Conservation (phyloP, 257 asterid species). For the Solanum paucissectum region DNA sequence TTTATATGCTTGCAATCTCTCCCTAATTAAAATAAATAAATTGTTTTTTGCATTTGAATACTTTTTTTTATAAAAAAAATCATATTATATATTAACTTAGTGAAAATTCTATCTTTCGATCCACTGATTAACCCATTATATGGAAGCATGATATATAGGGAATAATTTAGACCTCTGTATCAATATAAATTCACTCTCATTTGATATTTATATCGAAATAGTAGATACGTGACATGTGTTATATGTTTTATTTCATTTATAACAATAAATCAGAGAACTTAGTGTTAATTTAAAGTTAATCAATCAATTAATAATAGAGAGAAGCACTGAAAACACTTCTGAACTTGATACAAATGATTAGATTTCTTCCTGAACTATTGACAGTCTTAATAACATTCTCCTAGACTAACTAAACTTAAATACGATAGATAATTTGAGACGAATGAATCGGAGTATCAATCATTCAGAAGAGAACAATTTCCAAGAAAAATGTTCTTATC, state of each 20-base stretch:
- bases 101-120: background rate
- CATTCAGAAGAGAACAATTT: background rate
- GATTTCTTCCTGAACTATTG: background rate
- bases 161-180: background rate
- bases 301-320: background rate
- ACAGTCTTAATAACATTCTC: rapidly evolving
- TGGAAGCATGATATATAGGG: background rate
- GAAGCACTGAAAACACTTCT: too few relatives aligned
- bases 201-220: too few relatives aligned
- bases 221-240: background rate
- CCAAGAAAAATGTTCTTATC: constrained; percentile 2
- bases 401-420: too few relatives aligned
- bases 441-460: background rate
- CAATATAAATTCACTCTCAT: background rate
- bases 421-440: too few relatives aligned
- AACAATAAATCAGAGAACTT: too few relatives aligned
- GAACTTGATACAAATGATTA: too few relatives aligned
- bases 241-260: too few relatives aligned
- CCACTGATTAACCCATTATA: background rate
- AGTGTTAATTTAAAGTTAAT: background rate
- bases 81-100: too few relatives aligned
- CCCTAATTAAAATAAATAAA: too few relatives aligned
- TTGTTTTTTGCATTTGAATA: too few relatives aligned
- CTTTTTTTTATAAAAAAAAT: too few relatives aligned
- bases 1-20: background rate